Evolutionary conservation across 768 basidiomycete species (phyloP).

Genomic region (Psilocybe subaeruginosa): DNA sequence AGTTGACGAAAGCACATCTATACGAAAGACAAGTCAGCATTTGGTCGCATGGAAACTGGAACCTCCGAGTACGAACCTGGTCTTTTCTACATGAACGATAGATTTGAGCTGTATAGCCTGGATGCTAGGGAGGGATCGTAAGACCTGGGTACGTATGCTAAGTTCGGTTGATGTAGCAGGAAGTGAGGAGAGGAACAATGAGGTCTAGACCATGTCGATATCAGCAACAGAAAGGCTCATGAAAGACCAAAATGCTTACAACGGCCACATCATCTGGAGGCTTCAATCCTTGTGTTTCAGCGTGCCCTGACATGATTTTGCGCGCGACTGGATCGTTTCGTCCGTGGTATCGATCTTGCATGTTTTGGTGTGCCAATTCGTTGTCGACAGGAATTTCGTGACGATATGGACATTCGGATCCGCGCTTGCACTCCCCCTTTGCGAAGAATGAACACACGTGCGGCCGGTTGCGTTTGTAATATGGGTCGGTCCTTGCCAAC

Average conservation of each 20-base stretch:
- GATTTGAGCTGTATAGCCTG: conserved; percentile 75
- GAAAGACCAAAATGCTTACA: conserved; percentile 48
- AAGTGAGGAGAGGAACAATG: conserved; percentile 82
- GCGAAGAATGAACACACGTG: conserved; percentile 94
- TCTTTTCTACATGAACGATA: conserved; percentile 83
- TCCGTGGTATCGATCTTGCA: conserved; percentile 94
- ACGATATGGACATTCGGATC: conserved; percentile 92
- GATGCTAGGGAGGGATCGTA: conserved; percentile 66
- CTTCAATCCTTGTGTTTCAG: conserved; percentile 79
- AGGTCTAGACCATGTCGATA: conserved; percentile 54
- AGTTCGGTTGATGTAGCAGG: conserved; percentile 72
- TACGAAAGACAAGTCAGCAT: neutral
- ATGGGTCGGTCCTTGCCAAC: conserved; percentile 92
- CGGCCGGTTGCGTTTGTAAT: conserved; percentile 95
- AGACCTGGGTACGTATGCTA: conserved; percentile 71
- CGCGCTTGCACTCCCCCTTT: conserved; percentile 94
- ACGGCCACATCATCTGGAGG: conserved; percentile 89
- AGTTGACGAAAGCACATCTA: conserved; percentile 96
- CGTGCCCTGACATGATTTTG: conserved; percentile 83
- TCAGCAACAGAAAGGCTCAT: neutral
- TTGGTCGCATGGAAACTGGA: neutral
- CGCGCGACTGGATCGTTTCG: conserved; percentile 91
- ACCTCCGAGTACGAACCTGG: conserved; percentile 48
- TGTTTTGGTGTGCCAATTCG: conserved; percentile 87
- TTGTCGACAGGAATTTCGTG: conserved; percentile 89